Base-by-base conservation (phyloP, 164 flowering plant genomes). In the Dillenia suffruticosa region DNA sequence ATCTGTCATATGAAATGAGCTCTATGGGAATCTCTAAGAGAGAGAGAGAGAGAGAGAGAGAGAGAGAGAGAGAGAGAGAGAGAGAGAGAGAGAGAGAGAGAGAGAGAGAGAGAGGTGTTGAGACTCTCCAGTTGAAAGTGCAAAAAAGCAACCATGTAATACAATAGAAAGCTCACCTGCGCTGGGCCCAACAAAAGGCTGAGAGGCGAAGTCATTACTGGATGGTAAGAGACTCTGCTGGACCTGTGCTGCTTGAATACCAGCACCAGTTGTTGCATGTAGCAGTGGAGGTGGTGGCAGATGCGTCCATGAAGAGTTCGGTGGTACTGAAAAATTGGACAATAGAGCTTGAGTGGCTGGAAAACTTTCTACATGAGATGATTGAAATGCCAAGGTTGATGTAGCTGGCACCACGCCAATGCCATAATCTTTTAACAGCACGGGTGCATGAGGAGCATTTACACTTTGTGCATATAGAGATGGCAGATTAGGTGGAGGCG, bases 151-250 rank as follows among this genome's bases (percentile, higher is more conserved):
- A 67, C 54, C 64, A 60, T 74, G 81, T 67, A 82, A 68, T 44
- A 60, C 68, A 62, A 40, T 15, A 16, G 59, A 71, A 57, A 63
- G 58, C 43, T 75, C 74, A 63, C 74, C 65, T 7, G 67, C 49
- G 51, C 76, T 64, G 24, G 71, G 63, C 51, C 77, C 63, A 46
- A 47, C 10, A 43, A 66, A 45, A 58, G 58, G 62, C 60, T 73
- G 79, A 51, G 73, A 63, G 63, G 55, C 16, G 26, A 75, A 62
- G 57, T 73, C 79, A 73, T 55, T 69, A 62, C 76, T 69, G 57
- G 66, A 56, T 51, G 69, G 77, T 65, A 71, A 50, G 56, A 68
- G 58, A 77, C 67, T 67, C 55, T 66, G 85, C 65, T 69, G 83
- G 74, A 68, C 74, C n/a, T 77, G 81, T 8, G 26, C 51, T 8